These are phyloP conservation scores for Cenchrus fungigraminus DNA, from an alignment of 176 grass and related monocot genomes.

Conservation along the genomic window DNA sequence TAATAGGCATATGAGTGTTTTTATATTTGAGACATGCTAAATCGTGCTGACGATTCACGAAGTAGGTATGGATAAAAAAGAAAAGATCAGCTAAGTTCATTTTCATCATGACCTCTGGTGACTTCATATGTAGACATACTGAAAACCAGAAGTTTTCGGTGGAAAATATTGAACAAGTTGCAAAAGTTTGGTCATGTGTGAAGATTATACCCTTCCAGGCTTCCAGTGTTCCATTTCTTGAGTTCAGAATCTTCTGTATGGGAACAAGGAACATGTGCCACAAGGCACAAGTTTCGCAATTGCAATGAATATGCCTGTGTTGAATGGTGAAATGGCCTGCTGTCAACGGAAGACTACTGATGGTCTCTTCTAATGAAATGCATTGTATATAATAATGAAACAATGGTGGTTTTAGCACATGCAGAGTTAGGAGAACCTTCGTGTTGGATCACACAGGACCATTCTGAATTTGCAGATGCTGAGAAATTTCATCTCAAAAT, in stretches of 20 bases:
- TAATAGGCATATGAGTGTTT: background rate
- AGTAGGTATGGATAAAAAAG: conserved; percentile 4
- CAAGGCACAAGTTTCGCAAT: background rate
- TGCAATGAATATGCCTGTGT: background rate
- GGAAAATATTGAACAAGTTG: background rate
- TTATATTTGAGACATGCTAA: background rate
- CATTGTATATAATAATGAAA: background rate
- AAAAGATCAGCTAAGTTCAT: background rate
- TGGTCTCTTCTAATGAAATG: conserved; percentile 13
- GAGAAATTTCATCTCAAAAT: conserved; percentile 22
- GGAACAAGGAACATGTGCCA: conserved; percentile 18
- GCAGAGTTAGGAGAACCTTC: conserved; percentile 22
- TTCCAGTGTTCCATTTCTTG: background rate
- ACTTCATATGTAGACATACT: background rate
- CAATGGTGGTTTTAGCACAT: background rate
- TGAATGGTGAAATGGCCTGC: background rate
- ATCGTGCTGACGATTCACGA: background rate
- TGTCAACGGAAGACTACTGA: background rate
- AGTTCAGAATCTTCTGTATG: conserved; percentile 16
- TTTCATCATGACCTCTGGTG: background rate
- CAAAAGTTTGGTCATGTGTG: conserved; percentile 6
- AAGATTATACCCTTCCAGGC: background rate
- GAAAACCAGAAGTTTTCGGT: background rate
- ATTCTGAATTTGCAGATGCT: background rate
- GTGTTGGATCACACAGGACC: background rate